Percentiles rank a stretch among this genome's conserved stretches.
Conservation (phyloP, 176 grass and related monocot species). For the Oryza glumipatula region DNA sequence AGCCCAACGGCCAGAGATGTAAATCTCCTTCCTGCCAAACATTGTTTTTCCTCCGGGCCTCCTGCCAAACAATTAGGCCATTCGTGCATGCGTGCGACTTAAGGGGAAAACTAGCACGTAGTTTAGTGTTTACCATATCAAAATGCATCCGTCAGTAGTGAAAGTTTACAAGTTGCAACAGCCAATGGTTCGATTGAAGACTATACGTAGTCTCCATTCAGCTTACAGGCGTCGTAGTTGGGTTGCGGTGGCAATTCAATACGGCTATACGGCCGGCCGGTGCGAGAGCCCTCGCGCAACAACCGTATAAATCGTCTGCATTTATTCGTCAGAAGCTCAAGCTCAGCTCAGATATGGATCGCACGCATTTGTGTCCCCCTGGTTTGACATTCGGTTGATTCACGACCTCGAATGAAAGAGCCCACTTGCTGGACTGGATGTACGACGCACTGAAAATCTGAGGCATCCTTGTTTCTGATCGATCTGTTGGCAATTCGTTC, state of each 20-base stretch:
- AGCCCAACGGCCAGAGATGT: background rate
- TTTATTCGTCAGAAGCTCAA: background rate
- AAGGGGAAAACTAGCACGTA: too few species aligned
- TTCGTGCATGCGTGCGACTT: too few species aligned
- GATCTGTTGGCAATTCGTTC: background rate
- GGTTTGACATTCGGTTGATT: conserved; percentile 2
- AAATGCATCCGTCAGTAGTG: background rate
- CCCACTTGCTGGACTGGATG: background rate
- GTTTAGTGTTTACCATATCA: background rate
- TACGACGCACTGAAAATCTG: background rate
- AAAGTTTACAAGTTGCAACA: background rate
- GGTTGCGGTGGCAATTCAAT: conserved; percentile 26
- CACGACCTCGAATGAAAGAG: background rate
- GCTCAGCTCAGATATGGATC: background rate
- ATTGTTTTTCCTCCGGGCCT: background rate
- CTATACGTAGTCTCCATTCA: background rate
- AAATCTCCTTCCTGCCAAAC: background rate
- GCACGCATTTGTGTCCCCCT: background rate
- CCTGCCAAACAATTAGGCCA: background rate
- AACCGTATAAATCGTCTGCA: conserved; percentile 17
- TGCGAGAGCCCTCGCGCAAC: conserved; percentile 32
- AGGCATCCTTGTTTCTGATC: background rate
- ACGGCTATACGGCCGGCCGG: conserved; percentile 11
- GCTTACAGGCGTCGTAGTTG: conserved; percentile 13
- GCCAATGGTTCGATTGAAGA: background rate